phyloP scores from a whole-genome alignment of 495 filamentous ascomycete species.

The Daldinia childiae region DNA sequence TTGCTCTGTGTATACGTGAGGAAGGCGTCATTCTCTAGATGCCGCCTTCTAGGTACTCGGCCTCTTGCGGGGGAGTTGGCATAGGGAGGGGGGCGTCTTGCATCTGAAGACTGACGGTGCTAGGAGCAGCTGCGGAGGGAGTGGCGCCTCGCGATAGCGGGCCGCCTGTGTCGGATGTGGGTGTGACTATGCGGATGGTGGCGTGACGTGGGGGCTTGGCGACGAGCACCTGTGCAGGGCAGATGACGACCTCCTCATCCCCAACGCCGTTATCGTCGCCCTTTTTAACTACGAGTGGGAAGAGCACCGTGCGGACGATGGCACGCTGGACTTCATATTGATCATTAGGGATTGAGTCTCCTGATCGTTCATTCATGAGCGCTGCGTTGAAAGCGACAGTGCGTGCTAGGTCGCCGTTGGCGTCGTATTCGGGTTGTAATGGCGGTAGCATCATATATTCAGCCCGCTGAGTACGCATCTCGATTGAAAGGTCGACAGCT shows the following conservation, averaged over 20 bases:
- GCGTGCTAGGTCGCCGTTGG: constrained; percentile 83
- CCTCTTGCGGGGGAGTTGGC: constrained; percentile 34
- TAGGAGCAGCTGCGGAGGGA: constrained; percentile 36
- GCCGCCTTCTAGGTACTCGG: constrained; percentile 19
- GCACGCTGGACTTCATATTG: constrained; percentile 78
- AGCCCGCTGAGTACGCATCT: constrained; percentile 95
- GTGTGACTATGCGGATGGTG: constrained; percentile 44
- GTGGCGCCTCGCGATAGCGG: constrained; percentile 43
- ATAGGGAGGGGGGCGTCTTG: constrained; percentile 41
- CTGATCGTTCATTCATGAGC: constrained; percentile 91
- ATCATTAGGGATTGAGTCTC: constrained; percentile 68
- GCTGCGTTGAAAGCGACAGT: constrained; percentile 87
- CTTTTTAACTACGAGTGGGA: constrained; percentile 93
- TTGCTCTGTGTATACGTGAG: neutral
- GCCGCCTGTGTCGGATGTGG: constrained; percentile 44
- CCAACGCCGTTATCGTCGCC: constrained; percentile 86
- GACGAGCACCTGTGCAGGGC: constrained; percentile 92
- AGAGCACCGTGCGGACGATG: constrained; percentile 87
- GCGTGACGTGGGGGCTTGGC: constrained; percentile 41
- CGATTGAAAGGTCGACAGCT: constrained; percentile 86
- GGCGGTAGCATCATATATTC: constrained; percentile 98
- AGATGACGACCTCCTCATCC: constrained; percentile 92
- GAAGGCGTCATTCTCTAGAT: constrained; percentile 27
- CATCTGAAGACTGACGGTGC: constrained; percentile 41
- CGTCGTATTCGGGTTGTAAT: constrained; percentile 93